Conservation (phyloP, 1,284 basidiomycete genomes). For the Austroboletus rostrupii region DNA sequence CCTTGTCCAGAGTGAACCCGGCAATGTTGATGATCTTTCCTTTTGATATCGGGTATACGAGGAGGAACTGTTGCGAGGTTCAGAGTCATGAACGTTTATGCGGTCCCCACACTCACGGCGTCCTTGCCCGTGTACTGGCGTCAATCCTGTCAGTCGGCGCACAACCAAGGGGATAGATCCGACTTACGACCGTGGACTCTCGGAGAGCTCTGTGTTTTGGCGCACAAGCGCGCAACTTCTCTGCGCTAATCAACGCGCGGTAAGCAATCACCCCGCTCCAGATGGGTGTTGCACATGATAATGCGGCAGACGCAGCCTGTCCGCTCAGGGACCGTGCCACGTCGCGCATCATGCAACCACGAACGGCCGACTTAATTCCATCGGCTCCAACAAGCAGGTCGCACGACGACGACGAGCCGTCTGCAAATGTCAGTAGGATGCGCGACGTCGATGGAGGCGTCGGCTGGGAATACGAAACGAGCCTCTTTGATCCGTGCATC, state of each 20-base stretch:
- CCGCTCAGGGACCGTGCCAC: conserved; percentile 17
- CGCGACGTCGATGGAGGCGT: conserved; percentile 16
- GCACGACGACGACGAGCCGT: conserved; percentile 40
- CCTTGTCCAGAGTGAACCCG: conserved; percentile 28
- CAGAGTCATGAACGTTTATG: not conserved
- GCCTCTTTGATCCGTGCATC: conserved; percentile 36
- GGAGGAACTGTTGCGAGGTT: conserved; percentile 16
- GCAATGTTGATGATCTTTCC: conserved; percentile 32
- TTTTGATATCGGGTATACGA: conserved; percentile 29
- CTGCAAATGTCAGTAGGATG: conserved; percentile 40
- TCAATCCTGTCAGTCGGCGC: conserved; percentile 1
- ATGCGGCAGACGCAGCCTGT: conserved; percentile 10
- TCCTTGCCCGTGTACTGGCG: conserved; percentile 25
- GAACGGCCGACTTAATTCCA: conserved; percentile 49
- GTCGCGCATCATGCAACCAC: conserved; percentile 36
- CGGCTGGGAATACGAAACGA: conserved; percentile 35
- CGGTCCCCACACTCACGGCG: conserved; percentile 15
- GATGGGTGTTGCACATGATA: conserved; percentile 31
- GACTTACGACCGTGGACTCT: conserved; percentile 27
- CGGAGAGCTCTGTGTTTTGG: conserved; percentile 35
- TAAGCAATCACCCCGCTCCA: conserved; percentile 44
- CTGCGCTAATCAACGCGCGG: conserved; percentile 36
- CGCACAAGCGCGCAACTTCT: conserved; percentile 30
- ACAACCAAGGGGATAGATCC: not conserved
- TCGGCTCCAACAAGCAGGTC: conserved; percentile 51